phyloP scores from a whole-genome alignment of 371 early-diverging fungal species.

The Aphelidium insulamus region DNA sequence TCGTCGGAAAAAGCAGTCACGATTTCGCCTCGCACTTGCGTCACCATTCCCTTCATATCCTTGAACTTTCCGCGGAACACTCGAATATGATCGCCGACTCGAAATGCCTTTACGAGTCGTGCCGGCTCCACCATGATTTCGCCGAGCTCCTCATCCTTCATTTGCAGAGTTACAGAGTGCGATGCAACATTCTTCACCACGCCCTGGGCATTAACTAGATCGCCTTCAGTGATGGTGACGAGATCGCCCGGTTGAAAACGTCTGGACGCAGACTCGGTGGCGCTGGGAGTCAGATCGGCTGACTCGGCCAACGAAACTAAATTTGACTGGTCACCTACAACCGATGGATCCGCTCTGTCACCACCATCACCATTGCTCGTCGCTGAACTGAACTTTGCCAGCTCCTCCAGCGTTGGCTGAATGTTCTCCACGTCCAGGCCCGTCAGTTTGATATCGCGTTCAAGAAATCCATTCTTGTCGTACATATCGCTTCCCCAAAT shows the following conservation, averaged over 20 bases:
- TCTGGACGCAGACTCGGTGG: constrained; percentile 15
- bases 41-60: constrained; percentile 71
- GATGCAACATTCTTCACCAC: constrained; percentile 22
- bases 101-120: constrained; percentile 66
- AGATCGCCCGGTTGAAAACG: constrained; percentile 62
- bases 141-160: too few relatives aligned
- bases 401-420: constrained; percentile 81
- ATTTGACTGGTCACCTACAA: constrained; percentile 11
- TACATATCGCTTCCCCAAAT: constrained; percentile 57
- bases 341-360: constrained; percentile 24
- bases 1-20: constrained; percentile 63
- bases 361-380: constrained; percentile 32
- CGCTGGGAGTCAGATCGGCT: constrained; percentile 17
- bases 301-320: constrained; percentile 15
- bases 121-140: too few relatives aligned
- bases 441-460: constrained; percentile 60
- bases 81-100: constrained; percentile 77
- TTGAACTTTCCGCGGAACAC: constrained; percentile 73
- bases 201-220: constrained; percentile 60
- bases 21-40: constrained; percentile 47
- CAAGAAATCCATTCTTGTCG: constrained; percentile 71
- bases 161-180: constrained; percentile 8
- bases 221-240: constrained; percentile 74
- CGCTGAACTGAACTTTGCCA: constrained; percentile 48
- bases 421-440: constrained; percentile 47